Base-by-base conservation (phyloP, 495 filamentous ascomycete genomes). In the Penicillium odoratum region DNA sequence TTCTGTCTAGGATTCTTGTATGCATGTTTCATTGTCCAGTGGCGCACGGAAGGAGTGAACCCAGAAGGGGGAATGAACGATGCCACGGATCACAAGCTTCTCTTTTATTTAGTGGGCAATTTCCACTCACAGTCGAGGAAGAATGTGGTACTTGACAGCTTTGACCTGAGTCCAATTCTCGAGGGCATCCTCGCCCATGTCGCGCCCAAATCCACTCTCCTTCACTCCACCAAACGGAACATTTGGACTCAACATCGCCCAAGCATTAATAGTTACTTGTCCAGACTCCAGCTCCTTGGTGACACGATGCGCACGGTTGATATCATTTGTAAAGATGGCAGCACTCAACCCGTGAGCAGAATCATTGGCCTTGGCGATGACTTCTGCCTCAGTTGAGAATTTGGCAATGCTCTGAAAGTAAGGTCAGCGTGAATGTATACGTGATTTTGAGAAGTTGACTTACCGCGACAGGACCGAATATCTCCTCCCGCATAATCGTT, bases 321-420 rank as follows among this genome's bases (percentile, higher is more conserved):
- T 75, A 63, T 96, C 83, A 62, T 85, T 79, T 7, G 90, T 96
- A 65, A 96, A 97, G 0, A 97, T 69, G 0, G 92, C 89, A 28
- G 84, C 84, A 31, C 90, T 90, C 16, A 98, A 81, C 1, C 93
- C 93, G 61, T 96, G 93, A 0, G 84, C 88, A 1, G 88, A 91
- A 68, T 91, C 83, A 65, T 97, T 98, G 25, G 93, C 93, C 68
- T 88, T 80, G 44, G 80, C 75, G 26, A 97, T 74, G 0, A 89
- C 93, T 56, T 98, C 91, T 36, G 88, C 88, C 64, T 98, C 93
- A 0, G 83, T 88, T 66, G 84, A 84, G 76, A 97, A 97, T 9
- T 65, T 65, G 34, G 66, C 58, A 26, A 70, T 71, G 42, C 66
- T 65, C 68, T 70, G 15, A 2, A 26, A 7, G 3, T 18, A 31